Evolutionary conservation across 176 grass and related monocot species (phyloP).

Genomic region (Otatea glauca): DNA sequence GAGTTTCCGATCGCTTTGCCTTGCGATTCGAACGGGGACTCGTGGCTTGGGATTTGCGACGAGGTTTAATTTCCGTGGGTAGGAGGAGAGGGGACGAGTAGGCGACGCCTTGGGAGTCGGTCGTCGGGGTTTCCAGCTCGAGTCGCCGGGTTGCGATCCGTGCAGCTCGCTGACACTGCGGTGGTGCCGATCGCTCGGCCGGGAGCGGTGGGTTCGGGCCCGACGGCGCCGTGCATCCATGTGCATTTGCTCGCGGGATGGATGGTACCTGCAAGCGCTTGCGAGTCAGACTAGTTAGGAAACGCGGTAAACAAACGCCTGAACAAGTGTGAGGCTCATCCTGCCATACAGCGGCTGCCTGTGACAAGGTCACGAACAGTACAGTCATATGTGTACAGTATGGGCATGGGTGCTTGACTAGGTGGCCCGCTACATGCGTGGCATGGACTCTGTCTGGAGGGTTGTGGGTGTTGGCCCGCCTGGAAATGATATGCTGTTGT

Average conservation of each 20-base stretch:
- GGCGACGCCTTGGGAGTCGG: background rate
- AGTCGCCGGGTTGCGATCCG: background rate
- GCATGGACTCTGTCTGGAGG: no score
- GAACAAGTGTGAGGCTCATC: background rate
- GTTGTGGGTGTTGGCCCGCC: background rate
- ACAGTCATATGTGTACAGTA: background rate
- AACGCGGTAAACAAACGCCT: background rate
- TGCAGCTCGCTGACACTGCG: background rate
- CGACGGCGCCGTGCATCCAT: background rate
- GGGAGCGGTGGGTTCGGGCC: background rate
- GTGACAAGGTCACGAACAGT: background rate
- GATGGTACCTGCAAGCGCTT: background rate
- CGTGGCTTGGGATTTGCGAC: background rate
- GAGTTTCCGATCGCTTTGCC: background rate
- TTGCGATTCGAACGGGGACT: background rate
- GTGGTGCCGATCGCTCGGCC: background rate
- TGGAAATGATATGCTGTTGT: background rate
- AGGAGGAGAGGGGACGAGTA: background rate
- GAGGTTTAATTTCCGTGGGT: background rate
- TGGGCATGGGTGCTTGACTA: background rate
- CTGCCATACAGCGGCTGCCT: background rate
- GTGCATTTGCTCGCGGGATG: conserved; percentile 2
- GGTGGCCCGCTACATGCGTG: no score
- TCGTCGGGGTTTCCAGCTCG: background rate
- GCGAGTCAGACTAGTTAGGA: background rate